Evolutionary conservation across 352 stramenopile species (phyloP).

Genomic region (Nothophytophthora sp.): DNA sequence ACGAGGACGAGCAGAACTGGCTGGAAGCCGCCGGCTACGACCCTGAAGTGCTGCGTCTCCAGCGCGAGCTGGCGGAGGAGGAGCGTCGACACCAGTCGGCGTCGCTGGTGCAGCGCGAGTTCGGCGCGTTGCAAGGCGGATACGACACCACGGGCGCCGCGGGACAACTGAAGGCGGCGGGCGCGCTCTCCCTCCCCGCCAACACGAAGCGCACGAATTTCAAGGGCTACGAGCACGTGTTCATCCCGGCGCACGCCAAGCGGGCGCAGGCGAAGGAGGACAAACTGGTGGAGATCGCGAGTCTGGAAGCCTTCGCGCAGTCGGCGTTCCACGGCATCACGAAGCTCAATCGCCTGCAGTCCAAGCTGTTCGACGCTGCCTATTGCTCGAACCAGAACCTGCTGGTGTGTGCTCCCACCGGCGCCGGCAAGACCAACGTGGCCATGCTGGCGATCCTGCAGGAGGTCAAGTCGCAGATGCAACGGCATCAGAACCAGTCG

Average conservation of each 20-base stretch:
- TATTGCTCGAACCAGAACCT: conserved; percentile 97
- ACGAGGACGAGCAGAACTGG: conserved; percentile 59
- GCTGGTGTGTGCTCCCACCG: conserved; percentile 98
- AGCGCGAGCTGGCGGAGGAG: conserved; percentile 72
- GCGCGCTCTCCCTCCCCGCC: conserved; percentile 49
- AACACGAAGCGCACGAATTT: conserved; percentile 75
- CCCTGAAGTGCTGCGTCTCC: conserved; percentile 69
- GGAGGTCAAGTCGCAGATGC: conserved; percentile 93
- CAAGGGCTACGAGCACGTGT: conserved; percentile 86
- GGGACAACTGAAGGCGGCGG: conserved; percentile 62
- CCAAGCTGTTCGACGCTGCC: conserved; percentile 94
- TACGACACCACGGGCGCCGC: conserved; percentile 70
- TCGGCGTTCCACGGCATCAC: conserved; percentile 77
- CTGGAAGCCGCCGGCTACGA: conserved; percentile 80
- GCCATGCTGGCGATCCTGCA: conserved; percentile 99
- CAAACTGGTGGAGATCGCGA: conserved; percentile 59
- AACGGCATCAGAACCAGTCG: conserved; percentile 80
- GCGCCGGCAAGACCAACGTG: conserved; percentile 99
- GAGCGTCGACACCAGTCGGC: conserved; percentile 60
- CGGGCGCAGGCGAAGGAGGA: conserved; percentile 60
- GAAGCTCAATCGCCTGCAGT: conserved; percentile 98
- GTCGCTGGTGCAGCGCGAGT: conserved; percentile 75
- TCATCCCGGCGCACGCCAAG: conserved; percentile 72
- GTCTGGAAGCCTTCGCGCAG: conserved; percentile 74
- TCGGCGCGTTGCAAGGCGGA: conserved; percentile 65